Evolutionary conservation across 1,139 yeast species (phyloP), one percentile per base, ranked within the genome.

Genomic region (Candida sp.): DNA sequence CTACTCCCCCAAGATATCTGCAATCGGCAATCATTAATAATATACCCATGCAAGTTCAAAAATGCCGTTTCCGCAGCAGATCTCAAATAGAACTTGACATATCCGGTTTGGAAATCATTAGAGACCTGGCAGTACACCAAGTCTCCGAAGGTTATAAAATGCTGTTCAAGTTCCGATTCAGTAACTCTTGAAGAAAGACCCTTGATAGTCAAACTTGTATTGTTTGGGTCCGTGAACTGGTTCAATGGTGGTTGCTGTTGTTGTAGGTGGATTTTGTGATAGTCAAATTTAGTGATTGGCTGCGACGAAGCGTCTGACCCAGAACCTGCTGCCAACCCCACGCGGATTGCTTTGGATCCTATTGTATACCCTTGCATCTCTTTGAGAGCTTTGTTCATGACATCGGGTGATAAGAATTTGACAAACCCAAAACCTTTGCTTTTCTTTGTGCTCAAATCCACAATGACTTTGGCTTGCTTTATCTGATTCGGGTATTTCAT

Each of bases 351-450:
- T 55, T 94, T 78, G 11, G 89, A 88, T 47, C 90, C 91, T 42
- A 90, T 72, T 66, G 85, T 77, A 27, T 79, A 77, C 3, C 96
- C 97, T 65, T 89, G 91, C 96, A 90, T 90, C 63, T 90, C 96
- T 28, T 77, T 70, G 40, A 90, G 72, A 0, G 98, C 96, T 44
- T 85, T 76, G 56, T 84, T 85, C 69, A 92, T 88, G 50, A 88
- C 90, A n/a, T 80, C 78, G 58, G 85, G 88, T 51, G 83, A 81
- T 42, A 81, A 73, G 66, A 93, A 91, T 54, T 96, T 80, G n/a
- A 92, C 94, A 69, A 93, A 92, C 1, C 98, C 98, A 70, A 90
- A 91, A 39, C 98, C 96, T 59, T 94, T 84, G 3, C 97, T 87
- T 25, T 80, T 76, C 17, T 88, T 89, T 2, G 96, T 84, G 25